Conservation (phyloP, 2,329 filamentous ascomycete species). For the Fusarium fujikuroi region DNA sequence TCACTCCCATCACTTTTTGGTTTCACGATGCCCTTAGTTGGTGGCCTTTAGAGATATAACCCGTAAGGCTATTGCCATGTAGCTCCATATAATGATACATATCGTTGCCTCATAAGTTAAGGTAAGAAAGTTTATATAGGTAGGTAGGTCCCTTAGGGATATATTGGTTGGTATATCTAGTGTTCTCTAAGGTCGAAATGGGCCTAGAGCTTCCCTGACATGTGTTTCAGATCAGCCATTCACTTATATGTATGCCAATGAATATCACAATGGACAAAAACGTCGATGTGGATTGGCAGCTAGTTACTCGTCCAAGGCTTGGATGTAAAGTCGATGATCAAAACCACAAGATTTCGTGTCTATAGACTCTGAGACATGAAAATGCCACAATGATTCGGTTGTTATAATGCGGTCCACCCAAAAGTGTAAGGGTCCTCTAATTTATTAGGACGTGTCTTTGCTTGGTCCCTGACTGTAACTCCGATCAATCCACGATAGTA, state of each 20-base stretch:
- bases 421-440: neutral
- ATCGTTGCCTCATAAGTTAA: neutral
- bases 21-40: neutral
- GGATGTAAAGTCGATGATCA: neutral
- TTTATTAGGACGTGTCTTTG: neutral
- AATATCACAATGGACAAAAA: neutral
- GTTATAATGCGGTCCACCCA: neutral
- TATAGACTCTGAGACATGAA: neutral
- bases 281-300: neutral
- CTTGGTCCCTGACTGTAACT: constrained; percentile 9
- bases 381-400: neutral
- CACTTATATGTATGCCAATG: neutral
- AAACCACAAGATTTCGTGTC: neutral
- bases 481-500: constrained; percentile 3
- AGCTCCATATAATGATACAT: neutral
- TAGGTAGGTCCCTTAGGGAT: neutral
- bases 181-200: neutral
- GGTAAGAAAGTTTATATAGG: neutral
- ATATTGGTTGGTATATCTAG: neutral
- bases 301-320: neutral
- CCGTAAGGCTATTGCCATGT: neutral
- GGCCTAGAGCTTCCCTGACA: neutral
- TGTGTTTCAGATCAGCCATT: neutral
- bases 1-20: neutral
- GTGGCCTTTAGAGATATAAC: neutral